Percentiles rank a stretch among this genome's conserved stretches.
These are phyloP conservation scores for Xerocomus brunneocitrinus DNA, from an alignment of 768 basidiomycete genomes.

Conservation along the genomic window DNA sequence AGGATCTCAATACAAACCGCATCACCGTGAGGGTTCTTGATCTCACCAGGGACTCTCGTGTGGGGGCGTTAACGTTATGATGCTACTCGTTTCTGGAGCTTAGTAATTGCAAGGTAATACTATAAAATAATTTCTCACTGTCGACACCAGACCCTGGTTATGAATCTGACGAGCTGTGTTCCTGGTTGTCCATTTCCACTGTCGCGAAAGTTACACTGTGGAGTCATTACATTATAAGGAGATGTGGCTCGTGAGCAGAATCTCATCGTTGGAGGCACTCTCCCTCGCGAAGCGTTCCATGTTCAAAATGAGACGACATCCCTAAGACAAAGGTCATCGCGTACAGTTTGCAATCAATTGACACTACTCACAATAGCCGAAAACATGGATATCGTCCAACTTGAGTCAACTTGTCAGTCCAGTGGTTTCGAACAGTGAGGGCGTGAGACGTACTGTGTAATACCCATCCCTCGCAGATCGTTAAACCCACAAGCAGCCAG, in stretches of 20 bases:
- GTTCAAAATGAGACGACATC: constrained; percentile 23
- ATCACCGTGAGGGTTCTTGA: not conserved
- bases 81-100: not conserved
- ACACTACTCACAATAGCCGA: constrained; percentile 16
- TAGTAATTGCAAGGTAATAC: not conserved
- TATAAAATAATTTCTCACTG: not conserved
- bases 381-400: constrained; percentile 13
- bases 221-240: not conserved
- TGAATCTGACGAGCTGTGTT: not conserved
- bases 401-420: constrained; percentile 4
- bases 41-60: not conserved
- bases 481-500: not conserved
- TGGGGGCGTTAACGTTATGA: not conserved
- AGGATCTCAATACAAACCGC: not conserved
- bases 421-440: not conserved
- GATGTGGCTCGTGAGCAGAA: constrained; percentile 9
- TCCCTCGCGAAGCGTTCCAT: constrained; percentile 16
- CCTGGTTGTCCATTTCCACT: not conserved
- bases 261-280: not conserved
- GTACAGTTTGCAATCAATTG: not conserved
- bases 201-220: not conserved
- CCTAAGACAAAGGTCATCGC: constrained; percentile 5
- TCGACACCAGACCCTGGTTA: not conserved
- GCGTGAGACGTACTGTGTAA: constrained; percentile 4
- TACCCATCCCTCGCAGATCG: not conserved